Evolutionary conservation across 2,329 filamentous ascomycete species (phyloP), one percentile per base, ranked within the genome.

Genomic region (Exophiala oligosperma): DNA sequence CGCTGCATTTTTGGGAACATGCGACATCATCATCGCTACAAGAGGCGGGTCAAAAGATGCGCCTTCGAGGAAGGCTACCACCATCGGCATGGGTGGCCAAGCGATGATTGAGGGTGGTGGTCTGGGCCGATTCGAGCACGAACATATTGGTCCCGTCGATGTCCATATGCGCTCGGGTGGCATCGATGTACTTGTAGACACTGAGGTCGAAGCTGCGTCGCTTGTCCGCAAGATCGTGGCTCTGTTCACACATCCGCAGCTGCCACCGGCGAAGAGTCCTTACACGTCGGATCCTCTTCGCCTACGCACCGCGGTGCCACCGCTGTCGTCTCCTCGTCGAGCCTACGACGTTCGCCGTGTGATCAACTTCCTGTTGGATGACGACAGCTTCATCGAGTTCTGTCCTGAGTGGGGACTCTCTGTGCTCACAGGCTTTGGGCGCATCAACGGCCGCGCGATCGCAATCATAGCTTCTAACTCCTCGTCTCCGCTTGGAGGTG

Each of bases 11-110:
- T 54, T 61, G 59, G 59, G 59, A 49, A 59, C 52, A 24, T 61
- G 59, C 56, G 59, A 61, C 56, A 61, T 61, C 32, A 21, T 61
- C 59, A 48, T 61, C 37, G 59, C 56, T 44, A 61, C 59, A 38
- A 54, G 52, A 56, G 59, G 59, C 43, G 59, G 59, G 29, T 56
- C 59, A 32, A 61, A 59, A 55, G 59, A 59, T 48, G 56, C 59
- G 56, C 59, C 56, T 35, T 12, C 11, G 43, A 49, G 59, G 48
- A 61, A 61, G 52, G 49, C 56, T 28, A 61, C 59, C 56, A 61
- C 59, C 26, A 61, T 61, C 56, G 59, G 59, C 56, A 61, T 61
- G 59, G 59, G 59, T 46, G 59, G 59, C 26, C 59, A 61, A 61
- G 59, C 59, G 48, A 61, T 61, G 59, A 61, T 61, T 49, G 59